Evolutionary conservation across 164 flowering plant genomes (phyloP), one percentile per base, ranked within the genome.

Genomic region (Liriodendron chinense): DNA sequence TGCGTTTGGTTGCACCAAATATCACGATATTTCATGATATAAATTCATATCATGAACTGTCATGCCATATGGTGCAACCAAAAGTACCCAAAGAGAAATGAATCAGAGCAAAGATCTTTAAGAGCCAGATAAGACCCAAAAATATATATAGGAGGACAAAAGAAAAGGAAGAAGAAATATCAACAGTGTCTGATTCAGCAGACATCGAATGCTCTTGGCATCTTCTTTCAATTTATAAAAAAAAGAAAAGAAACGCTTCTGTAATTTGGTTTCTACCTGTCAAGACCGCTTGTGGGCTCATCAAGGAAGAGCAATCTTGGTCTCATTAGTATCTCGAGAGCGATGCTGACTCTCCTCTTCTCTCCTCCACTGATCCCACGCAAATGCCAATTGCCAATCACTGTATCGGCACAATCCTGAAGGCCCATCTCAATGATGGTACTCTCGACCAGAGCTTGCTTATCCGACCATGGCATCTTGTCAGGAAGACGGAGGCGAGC

Each of bases 201-300:
- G 67, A 24, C 1, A 12, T 2, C 24, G 12, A 64, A 12, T 22
- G 34, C 26, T 67, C 28, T 26, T 67, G 70, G 48, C n/a, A 1
- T 25, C 25, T 67, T 67, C 70, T n/a, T 16, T 16, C 25, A 23
- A 14, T 67, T 2, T 34, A 43, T 67, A 47, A 66, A 34, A 66
- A 23, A 18, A 22, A 2, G n/a, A 24, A 66, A 43, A 10, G 14
- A 24, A 3, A 20, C 26, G 67, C 10, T 24, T 24, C 2, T 18
- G 21, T 10, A 20, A 16, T 67, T 67, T 34, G 47, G 49, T 26
- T 43, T 61, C 16, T 76, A 94, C 98, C 98, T 92, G 72, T 95
- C 98, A 7, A 95, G 97, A 3, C 98, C 97, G 22, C 97, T 93
- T 8, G 98, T 95, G 5, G 98, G 98, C 79, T 95, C 98, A 72